Evolutionary conservation across 2,329 filamentous ascomycete species (phyloP).

Genomic region (Cryoendolithus antarcticus): DNA sequence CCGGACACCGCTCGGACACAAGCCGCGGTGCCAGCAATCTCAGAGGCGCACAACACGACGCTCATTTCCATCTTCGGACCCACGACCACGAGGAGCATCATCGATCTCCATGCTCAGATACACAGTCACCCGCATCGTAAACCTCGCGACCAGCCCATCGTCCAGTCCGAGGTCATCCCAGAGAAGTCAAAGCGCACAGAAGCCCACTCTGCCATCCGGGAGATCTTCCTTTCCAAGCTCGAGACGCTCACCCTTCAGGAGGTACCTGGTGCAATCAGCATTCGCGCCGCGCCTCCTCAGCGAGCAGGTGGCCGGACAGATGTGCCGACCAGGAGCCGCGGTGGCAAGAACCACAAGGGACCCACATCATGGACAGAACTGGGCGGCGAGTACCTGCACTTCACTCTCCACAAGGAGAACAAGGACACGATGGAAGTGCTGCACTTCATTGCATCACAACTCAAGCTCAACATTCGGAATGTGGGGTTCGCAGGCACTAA

Average conservation of each 20-base stretch:
- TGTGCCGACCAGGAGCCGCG: conserved; percentile 1
- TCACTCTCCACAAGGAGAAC: conserved; percentile 92
- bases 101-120: conserved; percentile 44
- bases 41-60: conserved; percentile 1
- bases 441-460: conserved; percentile 58
- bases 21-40: conserved; percentile 2
- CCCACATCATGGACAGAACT: conserved; percentile 51
- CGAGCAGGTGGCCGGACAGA: conserved; percentile 9
- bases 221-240: conserved; percentile 65
- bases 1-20: conserved; percentile 1
- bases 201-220: conserved; percentile 57
- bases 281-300: conserved; percentile 32
- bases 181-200: conserved; percentile 51
- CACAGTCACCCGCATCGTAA: conserved; percentile 37
- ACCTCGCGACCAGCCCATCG: conserved; percentile 34
- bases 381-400: conserved; percentile 74
- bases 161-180: conserved; percentile 42
- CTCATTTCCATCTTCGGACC: conserved; percentile 40
- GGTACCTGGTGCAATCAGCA: conserved; percentile 54
- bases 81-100: conserved; percentile 36
- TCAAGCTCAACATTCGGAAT: conserved; percentile 56
- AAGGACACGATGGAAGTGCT: conserved; percentile 91
- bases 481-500: conserved; percentile 84
- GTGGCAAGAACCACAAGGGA: conserved; percentile 20
- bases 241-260: conserved; percentile 66